Evolutionary conservation across 352 stramenopile species (phyloP).

Genomic region (Phytophthora citrophthora): DNA sequence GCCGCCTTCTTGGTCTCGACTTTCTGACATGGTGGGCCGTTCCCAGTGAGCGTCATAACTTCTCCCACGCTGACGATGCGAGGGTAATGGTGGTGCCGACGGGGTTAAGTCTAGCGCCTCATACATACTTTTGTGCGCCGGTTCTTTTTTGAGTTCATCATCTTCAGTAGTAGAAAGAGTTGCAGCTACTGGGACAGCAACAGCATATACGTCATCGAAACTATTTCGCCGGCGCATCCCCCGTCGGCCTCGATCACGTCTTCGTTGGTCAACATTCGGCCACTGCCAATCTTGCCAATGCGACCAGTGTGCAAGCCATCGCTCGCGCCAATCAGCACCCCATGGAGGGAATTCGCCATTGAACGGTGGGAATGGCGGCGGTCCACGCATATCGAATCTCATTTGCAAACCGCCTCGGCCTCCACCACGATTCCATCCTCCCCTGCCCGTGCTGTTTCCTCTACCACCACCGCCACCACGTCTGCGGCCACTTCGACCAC

Average conservation of each 20-base stretch:
- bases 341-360: constrained; percentile 22
- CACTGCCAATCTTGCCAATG: constrained; percentile 27
- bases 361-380: constrained; percentile 15
- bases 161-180: constrained; percentile 10
- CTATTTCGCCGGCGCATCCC: constrained; percentile 52
- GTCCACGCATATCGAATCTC: constrained; percentile 10
- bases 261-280: constrained; percentile 6
- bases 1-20: not conserved
- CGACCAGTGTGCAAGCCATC: constrained; percentile 23
- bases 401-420: constrained; percentile 26
- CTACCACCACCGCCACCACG: constrained; percentile 15
- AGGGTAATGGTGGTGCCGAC: constrained; percentile 46
- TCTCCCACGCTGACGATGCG: constrained; percentile 6
- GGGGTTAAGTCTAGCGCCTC: constrained; percentile 54
- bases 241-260: constrained; percentile 11
- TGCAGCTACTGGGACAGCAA: constrained; percentile 29
- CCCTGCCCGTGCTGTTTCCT: constrained; percentile 12
- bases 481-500: constrained; percentile 4
- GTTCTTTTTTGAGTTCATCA: constrained; percentile 38
- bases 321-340: constrained; percentile 25
- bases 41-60: constrained; percentile 21
- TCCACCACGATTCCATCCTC: constrained; percentile 25
- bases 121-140: constrained; percentile 53
- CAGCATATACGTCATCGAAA: constrained; percentile 52
- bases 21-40: constrained; percentile 1